Base-by-base conservation (phyloP, 306 rosid genomes). In the Erythrophleum fordii region DNA sequence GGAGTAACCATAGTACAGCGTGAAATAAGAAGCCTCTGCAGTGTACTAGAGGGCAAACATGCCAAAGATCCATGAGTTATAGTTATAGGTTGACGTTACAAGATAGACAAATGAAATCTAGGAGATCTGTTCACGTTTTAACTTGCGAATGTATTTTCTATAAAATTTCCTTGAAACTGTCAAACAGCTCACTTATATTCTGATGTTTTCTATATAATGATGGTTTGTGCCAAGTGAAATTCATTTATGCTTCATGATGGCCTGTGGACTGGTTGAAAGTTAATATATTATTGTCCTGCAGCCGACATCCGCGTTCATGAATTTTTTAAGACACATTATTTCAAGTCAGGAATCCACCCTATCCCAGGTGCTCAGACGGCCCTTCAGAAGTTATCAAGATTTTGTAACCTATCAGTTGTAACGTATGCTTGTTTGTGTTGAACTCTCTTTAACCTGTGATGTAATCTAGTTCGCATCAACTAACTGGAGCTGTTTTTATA, bases 281-380 rank as follows among this genome's bases (percentile, higher is more conserved):
- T 17, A 48, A 26, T 72, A 61, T 22, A 58, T 84, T 59, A 11
- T 59, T 84, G 70, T 72, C 72, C 79, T 80, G 82, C 98, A 94
- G 98, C 97, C 73, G 91, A 89, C 81, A 3, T 76, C n/a, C 94
- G 98, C 44, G 98, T 92, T 77, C 97, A 94, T 2, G 97, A 92
- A 83, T 94, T 94, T 89, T 94, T 94, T 71, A 88, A 94, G 83
- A 85, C 98, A 14, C 79, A 96, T 17, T 91, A 91, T 85, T 94
- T 94, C 90, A 92, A 91, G 87, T 80, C 86, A 5, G 98, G 97
- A 81, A 94, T 94, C 85, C 87, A 89, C 65, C 96, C 98, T 55
- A 82, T 94, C 58, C 98, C 96, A 46, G 96, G 98, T 77, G 85
- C 97, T 69, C 91, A 85, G 89, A 82, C 66, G 82, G 88, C 91